phyloP scores from a whole-genome alignment of 2,329 filamentous ascomycete species.

The Colletotrichum sp. region DNA sequence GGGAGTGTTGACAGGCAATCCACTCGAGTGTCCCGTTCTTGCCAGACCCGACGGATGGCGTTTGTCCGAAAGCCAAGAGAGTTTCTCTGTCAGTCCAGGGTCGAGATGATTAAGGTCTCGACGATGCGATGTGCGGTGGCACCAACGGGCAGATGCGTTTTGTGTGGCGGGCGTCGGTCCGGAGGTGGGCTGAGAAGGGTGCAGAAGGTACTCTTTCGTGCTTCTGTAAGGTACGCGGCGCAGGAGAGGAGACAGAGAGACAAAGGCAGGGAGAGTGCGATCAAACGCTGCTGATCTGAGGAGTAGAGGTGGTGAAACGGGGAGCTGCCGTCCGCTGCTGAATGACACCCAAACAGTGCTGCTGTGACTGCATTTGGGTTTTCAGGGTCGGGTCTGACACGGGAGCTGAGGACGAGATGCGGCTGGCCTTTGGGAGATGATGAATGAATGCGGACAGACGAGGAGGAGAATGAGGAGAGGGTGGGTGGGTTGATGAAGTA shows the following conservation, averaged over 20 bases:
- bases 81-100: not conserved
- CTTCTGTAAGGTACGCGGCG: not conserved
- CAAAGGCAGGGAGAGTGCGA: not conserved
- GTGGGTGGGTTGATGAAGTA: too few species aligned
- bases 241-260: not conserved
- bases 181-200: not conserved
- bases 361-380: not conserved
- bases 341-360: conserved; percentile 18
- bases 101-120: not conserved
- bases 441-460: not conserved
- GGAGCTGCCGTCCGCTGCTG: conserved; percentile 1
- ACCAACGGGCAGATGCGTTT: conserved; percentile 13
- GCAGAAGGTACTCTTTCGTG: not conserved
- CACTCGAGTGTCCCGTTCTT: not conserved
- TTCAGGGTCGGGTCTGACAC: not conserved
- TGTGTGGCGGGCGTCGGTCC: conserved; percentile 5
- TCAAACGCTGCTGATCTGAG: conserved; percentile 7
- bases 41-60: conserved; percentile 3
- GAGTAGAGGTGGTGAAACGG: conserved; percentile 13
- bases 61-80: not conserved
- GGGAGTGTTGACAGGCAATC: not conserved
- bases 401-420: not conserved
- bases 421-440: not conserved
- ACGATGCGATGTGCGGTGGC: not conserved
- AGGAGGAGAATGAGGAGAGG: not conserved